Percentiles rank a stretch among this genome's conserved stretches.
Conservation (phyloP, 345 rosid genomes). For the Leavenworthia alabamica region DNA sequence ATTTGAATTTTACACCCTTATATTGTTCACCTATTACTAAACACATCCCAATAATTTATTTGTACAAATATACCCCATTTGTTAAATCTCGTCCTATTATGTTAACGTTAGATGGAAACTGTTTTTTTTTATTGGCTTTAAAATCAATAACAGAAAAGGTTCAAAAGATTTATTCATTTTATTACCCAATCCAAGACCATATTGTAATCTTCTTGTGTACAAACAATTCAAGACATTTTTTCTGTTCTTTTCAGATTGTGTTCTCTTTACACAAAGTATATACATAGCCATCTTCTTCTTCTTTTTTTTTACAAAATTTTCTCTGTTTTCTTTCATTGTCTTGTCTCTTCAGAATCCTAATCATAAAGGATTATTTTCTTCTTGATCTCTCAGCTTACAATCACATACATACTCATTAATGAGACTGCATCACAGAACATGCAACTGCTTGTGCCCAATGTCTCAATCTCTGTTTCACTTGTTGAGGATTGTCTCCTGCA, state of each 20-base stretch:
- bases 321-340: neutral
- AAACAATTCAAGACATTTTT: constrained; percentile 10
- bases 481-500: constrained; percentile 40
- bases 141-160: neutral
- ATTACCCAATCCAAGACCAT: constrained; percentile 10
- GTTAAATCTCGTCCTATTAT: neutral
- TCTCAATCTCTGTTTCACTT: constrained; percentile 72
- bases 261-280: constrained; percentile 14
- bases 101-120: neutral
- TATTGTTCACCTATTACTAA: neutral
- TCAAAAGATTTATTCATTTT: neutral
- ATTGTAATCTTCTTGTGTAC: constrained; percentile 9
- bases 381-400: constrained; percentile 12
- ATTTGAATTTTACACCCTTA: constrained; percentile 17
- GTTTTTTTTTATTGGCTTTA: neutral
- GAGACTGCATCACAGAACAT: constrained; percentile 63
- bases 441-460: constrained; percentile 99
- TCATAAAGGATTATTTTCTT: neutral
- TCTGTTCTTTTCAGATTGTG: neutral
- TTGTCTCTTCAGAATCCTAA: neutral
- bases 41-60: neutral
- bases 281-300: constrained; percentile 14
- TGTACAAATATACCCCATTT: neutral
- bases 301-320: neutral
- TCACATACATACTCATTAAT: constrained; percentile 15